Evolutionary conservation across 23 red algal genomes (phyloP).

Genomic region (Gracilaria vermiculophylla): DNA sequence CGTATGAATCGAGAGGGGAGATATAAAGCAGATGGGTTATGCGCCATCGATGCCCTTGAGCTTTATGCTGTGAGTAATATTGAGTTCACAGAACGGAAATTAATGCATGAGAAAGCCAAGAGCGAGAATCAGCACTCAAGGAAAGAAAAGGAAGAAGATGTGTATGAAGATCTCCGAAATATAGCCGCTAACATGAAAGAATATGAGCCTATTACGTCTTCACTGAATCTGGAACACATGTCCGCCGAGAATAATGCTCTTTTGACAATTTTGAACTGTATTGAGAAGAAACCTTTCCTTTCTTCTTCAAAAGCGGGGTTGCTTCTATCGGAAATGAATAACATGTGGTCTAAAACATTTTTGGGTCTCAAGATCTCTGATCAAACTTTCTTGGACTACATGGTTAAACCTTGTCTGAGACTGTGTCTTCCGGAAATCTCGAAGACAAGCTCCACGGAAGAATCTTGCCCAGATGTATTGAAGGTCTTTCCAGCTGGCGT

Average conservation of each 20-base stretch:
- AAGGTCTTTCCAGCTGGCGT: not conserved
- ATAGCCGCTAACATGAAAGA: not conserved
- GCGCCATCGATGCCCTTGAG: slow-evolving; percentile 60
- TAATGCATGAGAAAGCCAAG: slow-evolving; percentile 42
- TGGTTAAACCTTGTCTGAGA: slow-evolving; percentile 23
- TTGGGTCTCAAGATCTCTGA: not conserved
- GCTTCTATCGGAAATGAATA: slow-evolving; percentile 30
- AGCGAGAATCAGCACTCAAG: not conserved
- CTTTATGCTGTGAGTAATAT: slow-evolving; percentile 57
- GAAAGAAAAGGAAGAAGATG: slow-evolving; percentile 28
- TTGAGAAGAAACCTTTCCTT: slow-evolving; percentile 19
- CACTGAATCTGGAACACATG: not conserved
- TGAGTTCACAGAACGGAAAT: slow-evolving; percentile 64
- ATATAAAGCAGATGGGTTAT: slow-evolving; percentile 14
- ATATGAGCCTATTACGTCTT: too few relatives aligned
- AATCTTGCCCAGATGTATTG: not conserved
- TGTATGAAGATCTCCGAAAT: not conserved
- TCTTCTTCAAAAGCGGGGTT: not conserved
- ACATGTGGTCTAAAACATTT: slow-evolving; percentile 27
- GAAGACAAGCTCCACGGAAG: not conserved
- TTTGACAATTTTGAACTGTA: slow-evolving; percentile 9
- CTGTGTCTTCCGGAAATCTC: slow-evolving; percentile 18
- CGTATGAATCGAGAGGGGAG: not conserved
- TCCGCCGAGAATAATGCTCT: slow-evolving; percentile 29
- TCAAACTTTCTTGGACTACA: slow-evolving; percentile 19